Conservation (phyloP, 495 filamentous ascomycete species). For the Tuber magnatum region DNA sequence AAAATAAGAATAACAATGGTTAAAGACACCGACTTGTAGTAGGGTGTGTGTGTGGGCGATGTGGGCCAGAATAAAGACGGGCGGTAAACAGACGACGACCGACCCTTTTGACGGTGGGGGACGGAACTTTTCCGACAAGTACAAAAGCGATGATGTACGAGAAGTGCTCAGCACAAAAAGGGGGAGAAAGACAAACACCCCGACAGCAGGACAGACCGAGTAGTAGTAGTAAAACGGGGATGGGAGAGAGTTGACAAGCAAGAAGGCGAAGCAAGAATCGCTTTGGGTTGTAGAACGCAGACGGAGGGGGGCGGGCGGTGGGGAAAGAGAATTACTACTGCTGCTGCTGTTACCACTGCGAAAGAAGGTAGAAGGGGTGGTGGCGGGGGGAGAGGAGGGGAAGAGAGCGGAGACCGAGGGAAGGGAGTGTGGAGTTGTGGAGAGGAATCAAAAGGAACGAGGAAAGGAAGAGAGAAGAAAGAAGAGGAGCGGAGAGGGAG, state of each 20-base stretch:
- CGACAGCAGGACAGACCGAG: conserved; percentile 19
- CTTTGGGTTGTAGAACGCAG: not conserved
- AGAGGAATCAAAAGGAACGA: conserved; percentile 47
- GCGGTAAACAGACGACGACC: conserved; percentile 19
- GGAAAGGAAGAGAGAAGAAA: conserved; percentile 50
- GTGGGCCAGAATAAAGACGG: conserved; percentile 25
- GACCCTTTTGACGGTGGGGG: conserved; percentile 10
- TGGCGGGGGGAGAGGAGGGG: conserved; percentile 20
- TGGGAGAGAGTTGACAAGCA: conserved; percentile 11
- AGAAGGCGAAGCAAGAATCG: conserved; percentile 2
- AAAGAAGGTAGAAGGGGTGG: conserved; percentile 39
- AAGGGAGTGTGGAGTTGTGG: conserved; percentile 42
- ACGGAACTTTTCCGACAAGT: conserved; percentile 16
- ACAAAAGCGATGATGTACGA: conserved; percentile 24
- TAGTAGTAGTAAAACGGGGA: conserved; percentile 15
- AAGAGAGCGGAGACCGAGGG: conserved; percentile 35
- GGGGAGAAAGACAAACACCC: conserved; percentile 28
- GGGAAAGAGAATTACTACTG: conserved; percentile 17
- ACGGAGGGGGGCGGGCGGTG: not conserved
- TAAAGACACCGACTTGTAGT: conserved; percentile 20
- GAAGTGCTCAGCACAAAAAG: conserved; percentile 38
- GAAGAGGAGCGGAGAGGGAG: conserved; percentile 47
- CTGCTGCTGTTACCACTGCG: conserved; percentile 28
- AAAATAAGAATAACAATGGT: conserved; percentile 20
- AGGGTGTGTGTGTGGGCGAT: conserved; percentile 21